phyloP scores from a whole-genome alignment of 257 asterid species.

The Plectranthus barbatus region DNA sequence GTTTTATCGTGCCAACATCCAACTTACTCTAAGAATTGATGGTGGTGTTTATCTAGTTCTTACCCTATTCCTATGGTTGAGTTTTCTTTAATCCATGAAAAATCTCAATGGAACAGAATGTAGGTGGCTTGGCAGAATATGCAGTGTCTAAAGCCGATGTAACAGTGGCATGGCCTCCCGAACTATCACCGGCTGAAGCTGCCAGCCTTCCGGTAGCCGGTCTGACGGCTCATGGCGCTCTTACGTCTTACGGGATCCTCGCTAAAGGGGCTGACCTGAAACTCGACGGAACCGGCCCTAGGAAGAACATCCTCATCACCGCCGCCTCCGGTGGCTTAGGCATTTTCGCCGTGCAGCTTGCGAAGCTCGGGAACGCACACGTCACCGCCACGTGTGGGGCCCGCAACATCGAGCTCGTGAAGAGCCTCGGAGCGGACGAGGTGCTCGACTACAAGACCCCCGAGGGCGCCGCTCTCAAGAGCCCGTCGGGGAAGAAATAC shows the following conservation, averaged over 20 bases:
- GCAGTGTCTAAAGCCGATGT: conserved; percentile 38
- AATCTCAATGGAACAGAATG: conserved; percentile 21
- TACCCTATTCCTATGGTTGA: too few species aligned
- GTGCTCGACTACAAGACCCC: conserved; percentile 60
- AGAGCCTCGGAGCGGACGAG: conserved; percentile 79
- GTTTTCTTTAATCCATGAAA: too few species aligned
- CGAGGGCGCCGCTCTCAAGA: too few species aligned
- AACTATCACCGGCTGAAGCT: conserved; percentile 54
- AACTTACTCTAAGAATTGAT: too few species aligned
- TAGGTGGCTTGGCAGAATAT: conserved; percentile 57
- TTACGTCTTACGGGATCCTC: too few species aligned
- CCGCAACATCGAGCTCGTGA: conserved; percentile 49
- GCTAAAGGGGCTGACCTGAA: conserved; percentile 37
- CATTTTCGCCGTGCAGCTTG: conserved; percentile 59
- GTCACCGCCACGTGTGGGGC: conserved; percentile 68
- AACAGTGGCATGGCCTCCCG: conserved; percentile 44
- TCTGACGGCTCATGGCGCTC: conserved; percentile 55
- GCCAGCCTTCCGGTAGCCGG: conserved; percentile 48
- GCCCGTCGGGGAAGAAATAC: too few species aligned
- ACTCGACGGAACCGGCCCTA: conserved; percentile 44
- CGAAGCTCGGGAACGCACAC: conserved; percentile 55
- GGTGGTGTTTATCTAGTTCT: too few species aligned
- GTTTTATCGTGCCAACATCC: too few species aligned
- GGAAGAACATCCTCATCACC: conserved; percentile 55
- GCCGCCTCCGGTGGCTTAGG: too few species aligned